phyloP scores from a whole-genome alignment of 768 basidiomycete species.

The Sarcodon sp. region DNA sequence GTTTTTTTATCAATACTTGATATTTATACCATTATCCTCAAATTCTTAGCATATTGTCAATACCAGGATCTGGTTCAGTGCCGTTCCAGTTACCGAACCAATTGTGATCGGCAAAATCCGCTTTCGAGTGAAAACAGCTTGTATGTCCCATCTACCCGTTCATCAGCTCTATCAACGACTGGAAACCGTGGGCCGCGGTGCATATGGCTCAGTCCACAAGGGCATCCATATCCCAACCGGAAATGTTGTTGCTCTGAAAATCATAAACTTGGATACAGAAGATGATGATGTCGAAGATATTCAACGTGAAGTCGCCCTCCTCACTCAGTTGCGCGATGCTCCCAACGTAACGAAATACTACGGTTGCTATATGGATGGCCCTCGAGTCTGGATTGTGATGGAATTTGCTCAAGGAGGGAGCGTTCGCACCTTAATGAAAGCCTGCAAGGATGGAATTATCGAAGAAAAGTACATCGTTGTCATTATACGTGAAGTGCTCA shows the following conservation, averaged over 20 bases:
- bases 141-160: slow-evolving; percentile 25
- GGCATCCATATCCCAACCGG: slow-evolving; percentile 77
- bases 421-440: slow-evolving; percentile 87
- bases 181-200: slow-evolving; percentile 90
- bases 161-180: slow-evolving; percentile 77
- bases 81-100: too few relatives aligned
- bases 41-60: too few relatives aligned
- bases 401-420: slow-evolving; percentile 94
- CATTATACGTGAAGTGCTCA: slow-evolving; percentile 81
- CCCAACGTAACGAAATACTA: slow-evolving; percentile 92
- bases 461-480: slow-evolving; percentile 86
- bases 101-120: too few relatives aligned
- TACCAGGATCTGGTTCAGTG: too few relatives aligned
- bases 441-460: slow-evolving; percentile 55
- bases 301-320: slow-evolving; percentile 87
- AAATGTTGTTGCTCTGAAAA: slow-evolving; percentile 91
- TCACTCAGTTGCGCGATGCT: slow-evolving; percentile 81
- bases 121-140: too few relatives aligned
- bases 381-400: slow-evolving; percentile 98
- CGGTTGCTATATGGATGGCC: slow-evolving; percentile 91
- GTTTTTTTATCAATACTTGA: too few relatives aligned
- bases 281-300: slow-evolving; percentile 97
- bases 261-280: slow-evolving; percentile 93
- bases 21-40: too few relatives aligned
- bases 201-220: slow-evolving; percentile 92